Evolutionary conservation across 2,329 filamentous ascomycete species (phyloP), one percentile per base, ranked within the genome.

Genomic region (Cytospora schulzeri): DNA sequence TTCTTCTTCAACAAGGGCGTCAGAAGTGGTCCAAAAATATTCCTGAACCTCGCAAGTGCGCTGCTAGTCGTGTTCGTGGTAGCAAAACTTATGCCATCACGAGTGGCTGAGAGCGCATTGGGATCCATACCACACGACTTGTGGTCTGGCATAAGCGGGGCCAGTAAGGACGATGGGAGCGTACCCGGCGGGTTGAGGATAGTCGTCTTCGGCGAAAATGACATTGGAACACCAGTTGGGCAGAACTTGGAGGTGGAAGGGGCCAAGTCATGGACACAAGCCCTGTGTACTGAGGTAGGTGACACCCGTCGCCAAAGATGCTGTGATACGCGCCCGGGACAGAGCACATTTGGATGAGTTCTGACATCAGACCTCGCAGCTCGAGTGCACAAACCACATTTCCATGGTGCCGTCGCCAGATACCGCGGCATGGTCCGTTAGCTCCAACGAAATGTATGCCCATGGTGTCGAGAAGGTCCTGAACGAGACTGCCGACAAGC

Each of bases 351-450:
- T 28, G 41, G 17, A 2, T 15, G 11, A 41, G 2, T 35, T 38
- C 28, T 54, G n/a, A 35, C 22, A 29, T 19, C 38, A 5, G 26
- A 26, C 17, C 41, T 19, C 12, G 17, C 58, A 85, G 83, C 73
- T 85, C 11, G 69, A 75, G 29, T 85, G 83, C 71, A 74, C 76
- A 19, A 76, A 74, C 1, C 76, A 83, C 57, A 68, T 81, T 24
- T 84, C 82, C 1, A 77, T 82, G 60, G 73, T 83, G 1, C 82
- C 83, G 2, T 60, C 68, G 2, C 68, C 69, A 14, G 71, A 74
- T 56, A 81, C 76, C n/a, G 87, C 79, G 1, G 85, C 86, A 62
- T 85, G 73, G 26, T 79, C 84, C 56, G 78, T 84, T 35, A 89
- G 76, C 2, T 82, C 80, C 66, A 93, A 82, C 67, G 68, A 75